Base-by-base conservation (phyloP, 2,329 filamentous ascomycete species). In the Microsporum ferrugineum region DNA sequence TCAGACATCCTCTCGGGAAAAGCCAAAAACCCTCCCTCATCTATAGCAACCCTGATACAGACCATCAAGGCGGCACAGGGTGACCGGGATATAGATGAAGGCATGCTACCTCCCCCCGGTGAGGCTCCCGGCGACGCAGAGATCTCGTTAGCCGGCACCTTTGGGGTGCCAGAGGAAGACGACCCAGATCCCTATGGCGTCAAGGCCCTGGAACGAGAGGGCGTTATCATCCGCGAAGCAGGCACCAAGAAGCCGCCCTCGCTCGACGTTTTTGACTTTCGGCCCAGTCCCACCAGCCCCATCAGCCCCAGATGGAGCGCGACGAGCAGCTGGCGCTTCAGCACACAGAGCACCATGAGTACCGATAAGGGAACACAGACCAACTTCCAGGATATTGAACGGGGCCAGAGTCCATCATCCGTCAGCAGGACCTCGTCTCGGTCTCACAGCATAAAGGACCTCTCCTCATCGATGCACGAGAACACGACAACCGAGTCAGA, bases 151-250 rank as follows among this genome's bases (percentile, higher is more conserved):
- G 68, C 82, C 57, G 71, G 78, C 34, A 76, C 77, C 1, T 96
- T 96, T 75, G 91, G 91, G 1, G 79, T 96, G 14, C 91, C 90
- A 0, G 85, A 87, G 64, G 75, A 78, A 2, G 84, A 91, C 60
- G 92, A 97, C 67, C 91, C 91, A 0, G 92, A 97, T 71, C 92
- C 92, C 0, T 97, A 89, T 70, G 92, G 92, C 29, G 88, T 96
- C 31, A 82, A 91, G 65, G 91, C 92, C 5, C 77, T 97, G n/a
- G 90, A 96, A 71, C 87, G 90, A 77, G 88, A 91, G 63, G 92
- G 92, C 1, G 78, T 96, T 61, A 89, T 92, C 67, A 94, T 97
- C 66, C 84, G 88, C 59, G 91, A 96, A 76, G 91, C 91, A n/a
- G 91, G 90, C 38, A 87, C 86, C 1, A 83, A 85, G 57, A 79